Evolutionary conservation across 2,329 filamentous ascomycete species (phyloP).

Genomic region (Fusarium redolens): DNA sequence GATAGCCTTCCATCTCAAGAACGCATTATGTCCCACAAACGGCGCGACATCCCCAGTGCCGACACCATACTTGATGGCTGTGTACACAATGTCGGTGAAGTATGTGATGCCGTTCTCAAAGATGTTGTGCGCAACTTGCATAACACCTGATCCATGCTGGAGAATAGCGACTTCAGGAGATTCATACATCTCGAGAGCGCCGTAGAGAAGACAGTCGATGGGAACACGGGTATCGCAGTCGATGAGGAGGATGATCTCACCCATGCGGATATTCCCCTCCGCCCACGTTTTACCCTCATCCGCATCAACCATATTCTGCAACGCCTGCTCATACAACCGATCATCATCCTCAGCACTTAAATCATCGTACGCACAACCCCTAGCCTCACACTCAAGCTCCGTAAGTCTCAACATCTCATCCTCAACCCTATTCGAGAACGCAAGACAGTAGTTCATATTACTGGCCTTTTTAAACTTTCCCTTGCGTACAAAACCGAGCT

Average conservation of each 20-base stretch:
- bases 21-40: conserved; percentile 83
- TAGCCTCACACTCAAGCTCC: conserved; percentile 32
- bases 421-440: conserved; percentile 66
- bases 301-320: conserved; percentile 59
- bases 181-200: conserved; percentile 77
- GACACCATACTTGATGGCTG: conserved; percentile 76
- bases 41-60: conserved; percentile 78
- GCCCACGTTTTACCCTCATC: conserved; percentile 66
- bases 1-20: conserved; percentile 71
- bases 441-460: conserved; percentile 75
- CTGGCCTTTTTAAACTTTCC: conserved; percentile 75
- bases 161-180: conserved; percentile 77
- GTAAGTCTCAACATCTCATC: conserved; percentile 54
- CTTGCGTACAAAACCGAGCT: conserved; percentile 63
- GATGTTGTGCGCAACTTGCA: conserved; percentile 78
- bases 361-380: conserved; percentile 52
- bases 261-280: conserved; percentile 66
- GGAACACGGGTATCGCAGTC: conserved; percentile 75
- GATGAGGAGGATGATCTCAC: conserved; percentile 70
- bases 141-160: conserved; percentile 79
- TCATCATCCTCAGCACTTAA: conserved; percentile 57
- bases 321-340: conserved; percentile 57
- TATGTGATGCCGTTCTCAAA: conserved; percentile 81
- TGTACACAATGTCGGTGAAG: conserved; percentile 84
- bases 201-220: conserved; percentile 73